phyloP scores from a whole-genome alignment of 1,284 basidiomycete genomes.

The Ceratobasidium papillatum region DNA sequence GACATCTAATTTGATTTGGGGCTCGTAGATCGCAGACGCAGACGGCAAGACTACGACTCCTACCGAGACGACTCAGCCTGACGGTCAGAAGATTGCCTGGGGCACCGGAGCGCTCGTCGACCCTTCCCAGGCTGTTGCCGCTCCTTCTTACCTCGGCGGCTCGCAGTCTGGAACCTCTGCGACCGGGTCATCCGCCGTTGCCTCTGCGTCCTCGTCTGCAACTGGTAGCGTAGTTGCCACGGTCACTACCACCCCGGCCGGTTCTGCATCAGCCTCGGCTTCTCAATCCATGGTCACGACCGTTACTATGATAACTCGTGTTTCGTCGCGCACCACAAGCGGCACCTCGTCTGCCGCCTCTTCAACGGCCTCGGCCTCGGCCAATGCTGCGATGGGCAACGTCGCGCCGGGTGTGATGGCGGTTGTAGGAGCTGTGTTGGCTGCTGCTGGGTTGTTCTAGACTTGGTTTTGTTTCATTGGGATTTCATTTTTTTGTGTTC shows the following conservation, averaged over 20 bases:
- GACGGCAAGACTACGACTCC: constrained; percentile 28
- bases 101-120: constrained; percentile 41
- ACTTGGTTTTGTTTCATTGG: not conserved
- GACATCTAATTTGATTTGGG: not conserved
- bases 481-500: not conserved
- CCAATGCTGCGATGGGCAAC: constrained; percentile 14
- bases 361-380: constrained; percentile 12
- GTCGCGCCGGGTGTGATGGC: constrained; percentile 33
- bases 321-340: not conserved
- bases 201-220: constrained; percentile 1
- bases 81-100: constrained; percentile 38
- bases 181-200: not conserved
- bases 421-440: constrained; percentile 35
- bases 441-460: constrained; percentile 35
- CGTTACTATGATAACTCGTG: not conserved
- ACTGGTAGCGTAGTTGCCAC: not conserved
- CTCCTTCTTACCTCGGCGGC: constrained; percentile 16
- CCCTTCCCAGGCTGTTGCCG: constrained; percentile 23
- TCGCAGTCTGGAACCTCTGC: constrained; percentile 8
- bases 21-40: constrained; percentile 40
- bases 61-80: constrained; percentile 40
- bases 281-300: not conserved
- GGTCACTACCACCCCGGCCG: not conserved
- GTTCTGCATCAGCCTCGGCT: not conserved
- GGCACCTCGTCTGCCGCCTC: constrained; percentile 26